These are phyloP conservation scores for Paraphaeosphaeria sporulosa DNA, from an alignment of 2,329 filamentous ascomycete genomes.

Conservation along the genomic window DNA sequence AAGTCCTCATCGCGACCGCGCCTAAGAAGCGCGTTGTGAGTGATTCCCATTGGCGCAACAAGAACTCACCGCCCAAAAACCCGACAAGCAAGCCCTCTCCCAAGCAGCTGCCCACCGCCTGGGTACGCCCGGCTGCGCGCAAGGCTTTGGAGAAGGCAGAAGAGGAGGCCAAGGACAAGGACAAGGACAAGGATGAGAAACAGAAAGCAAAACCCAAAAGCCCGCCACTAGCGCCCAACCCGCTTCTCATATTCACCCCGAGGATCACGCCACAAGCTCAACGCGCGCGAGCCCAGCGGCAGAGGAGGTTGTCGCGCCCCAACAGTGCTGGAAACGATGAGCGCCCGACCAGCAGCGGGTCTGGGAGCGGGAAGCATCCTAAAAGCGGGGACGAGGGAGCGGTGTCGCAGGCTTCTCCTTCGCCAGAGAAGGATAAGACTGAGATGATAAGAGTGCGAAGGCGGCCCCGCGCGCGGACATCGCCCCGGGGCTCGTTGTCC, in stretches of 20 bases:
- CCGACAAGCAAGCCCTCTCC: slow-evolving; percentile 35
- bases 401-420: slow-evolving; percentile 29
- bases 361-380: slow-evolving; percentile 35
- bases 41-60: slow-evolving; percentile 84
- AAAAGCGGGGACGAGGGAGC: slow-evolving; percentile 27
- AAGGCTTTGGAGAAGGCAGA: slow-evolving; percentile 21
- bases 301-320: slow-evolving; percentile 40
- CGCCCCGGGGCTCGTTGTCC: slow-evolving; percentile 41
- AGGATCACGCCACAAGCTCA: slow-evolving; percentile 40
- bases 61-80: slow-evolving; percentile 51
- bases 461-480: slow-evolving; percentile 37
- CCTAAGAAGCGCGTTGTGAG: slow-evolving; percentile 93
- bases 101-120: slow-evolving; percentile 47
- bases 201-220: slow-evolving; percentile 23
- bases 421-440: slow-evolving; percentile 25
- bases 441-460: slow-evolving; percentile 41
- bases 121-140: slow-evolving; percentile 45
- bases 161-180: slow-evolving; percentile 17
- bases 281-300: slow-evolving; percentile 30
- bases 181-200: slow-evolving; percentile 10
- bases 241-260: slow-evolving; percentile 36
- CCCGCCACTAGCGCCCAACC: slow-evolving; percentile 27
- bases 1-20: slow-evolving; percentile 62
- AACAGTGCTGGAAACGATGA: slow-evolving; percentile 41
- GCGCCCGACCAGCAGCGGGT: slow-evolving; percentile 43